Conservation (phyloP, 1,284 basidiomycete genomes). For the Golubevia pallescens region DNA sequence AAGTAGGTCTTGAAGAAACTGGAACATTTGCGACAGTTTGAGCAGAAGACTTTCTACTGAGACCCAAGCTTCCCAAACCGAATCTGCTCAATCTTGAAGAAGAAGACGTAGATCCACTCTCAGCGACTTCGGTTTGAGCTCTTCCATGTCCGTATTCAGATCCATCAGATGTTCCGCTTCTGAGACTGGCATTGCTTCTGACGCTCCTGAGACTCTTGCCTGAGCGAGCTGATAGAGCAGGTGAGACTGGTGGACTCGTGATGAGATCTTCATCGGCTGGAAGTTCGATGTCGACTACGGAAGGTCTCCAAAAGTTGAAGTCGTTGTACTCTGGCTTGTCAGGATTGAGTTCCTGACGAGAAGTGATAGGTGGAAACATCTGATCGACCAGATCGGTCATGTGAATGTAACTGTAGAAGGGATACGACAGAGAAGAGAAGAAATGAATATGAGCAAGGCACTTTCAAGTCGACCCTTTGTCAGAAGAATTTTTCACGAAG, state of each 20-base stretch:
- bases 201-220: constrained; percentile 66
- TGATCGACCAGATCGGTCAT: constrained; percentile 99
- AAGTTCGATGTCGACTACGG: constrained; percentile 73
- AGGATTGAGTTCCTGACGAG: constrained; percentile 71
- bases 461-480: background rate
- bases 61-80: constrained; percentile 35
- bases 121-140: constrained; percentile 7
- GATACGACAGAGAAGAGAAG: background rate
- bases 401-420: constrained; percentile 76
- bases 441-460: constrained; percentile 26
- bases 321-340: constrained; percentile 88
- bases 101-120: constrained; percentile 8
- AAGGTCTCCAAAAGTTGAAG: constrained; percentile 92
- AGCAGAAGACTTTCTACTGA: constrained; percentile 13
- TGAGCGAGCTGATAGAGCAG: constrained; percentile 86
- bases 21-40: constrained; percentile 13
- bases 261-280: constrained; percentile 75
- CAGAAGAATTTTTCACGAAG: background rate
- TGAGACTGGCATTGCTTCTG: constrained; percentile 17
- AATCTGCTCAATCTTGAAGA: constrained; percentile 30
- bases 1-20: background rate
- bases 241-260: constrained; percentile 75
- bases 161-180: constrained; percentile 5
- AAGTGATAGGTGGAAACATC: constrained; percentile 91
- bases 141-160: constrained; percentile 2